Evolutionary conservation across 2,329 filamentous ascomycete species (phyloP).

Genomic region (Cladophialophora exuberans): DNA sequence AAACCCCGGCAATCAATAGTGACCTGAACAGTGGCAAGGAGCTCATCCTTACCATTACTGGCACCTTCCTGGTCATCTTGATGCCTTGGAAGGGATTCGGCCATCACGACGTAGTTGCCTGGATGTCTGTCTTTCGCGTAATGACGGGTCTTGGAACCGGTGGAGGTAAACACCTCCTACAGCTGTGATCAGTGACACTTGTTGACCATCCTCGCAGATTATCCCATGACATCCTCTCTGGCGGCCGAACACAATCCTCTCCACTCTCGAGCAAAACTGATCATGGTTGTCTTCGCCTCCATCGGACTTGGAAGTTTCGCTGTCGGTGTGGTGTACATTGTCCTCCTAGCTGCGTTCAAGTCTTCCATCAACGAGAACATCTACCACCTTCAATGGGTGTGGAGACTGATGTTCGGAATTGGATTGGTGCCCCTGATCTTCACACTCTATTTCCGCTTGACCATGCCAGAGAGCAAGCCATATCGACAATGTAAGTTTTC

Average conservation of each 20-base stretch:
- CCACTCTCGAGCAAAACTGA: conserved; percentile 15
- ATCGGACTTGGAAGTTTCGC: conserved; percentile 18
- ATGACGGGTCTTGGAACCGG: conserved; percentile 35
- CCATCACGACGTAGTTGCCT: conserved; percentile 23
- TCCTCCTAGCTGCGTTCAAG: conserved; percentile 22
- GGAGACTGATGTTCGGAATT: conserved; percentile 34
- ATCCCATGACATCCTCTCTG: conserved; percentile 23
- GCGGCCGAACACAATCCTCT: conserved; percentile 23
- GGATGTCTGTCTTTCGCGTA: conserved; percentile 34
- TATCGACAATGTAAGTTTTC: conserved; percentile 18
- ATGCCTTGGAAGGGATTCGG: conserved; percentile 32
- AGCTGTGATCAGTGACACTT: not conserved
- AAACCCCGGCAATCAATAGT: too few relatives aligned
- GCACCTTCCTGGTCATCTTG: conserved; percentile 34
- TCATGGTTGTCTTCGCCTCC: conserved; percentile 14
- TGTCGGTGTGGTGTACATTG: conserved; percentile 11
- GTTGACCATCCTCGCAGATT: conserved; percentile 11
- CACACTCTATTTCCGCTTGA: conserved; percentile 36
- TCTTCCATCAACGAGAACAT: conserved; percentile 21
- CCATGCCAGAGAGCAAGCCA: conserved; percentile 30
- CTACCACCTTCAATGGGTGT: conserved; percentile 29
- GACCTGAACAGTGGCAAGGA: too few relatives aligned
- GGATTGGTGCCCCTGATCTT: conserved; percentile 33
- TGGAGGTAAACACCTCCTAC: conserved; percentile 25
- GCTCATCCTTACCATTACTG: conserved; percentile 33